Evolutionary conservation across 305 asterid genomes (phyloP).

Genomic region (Euphrasia arctica): DNA sequence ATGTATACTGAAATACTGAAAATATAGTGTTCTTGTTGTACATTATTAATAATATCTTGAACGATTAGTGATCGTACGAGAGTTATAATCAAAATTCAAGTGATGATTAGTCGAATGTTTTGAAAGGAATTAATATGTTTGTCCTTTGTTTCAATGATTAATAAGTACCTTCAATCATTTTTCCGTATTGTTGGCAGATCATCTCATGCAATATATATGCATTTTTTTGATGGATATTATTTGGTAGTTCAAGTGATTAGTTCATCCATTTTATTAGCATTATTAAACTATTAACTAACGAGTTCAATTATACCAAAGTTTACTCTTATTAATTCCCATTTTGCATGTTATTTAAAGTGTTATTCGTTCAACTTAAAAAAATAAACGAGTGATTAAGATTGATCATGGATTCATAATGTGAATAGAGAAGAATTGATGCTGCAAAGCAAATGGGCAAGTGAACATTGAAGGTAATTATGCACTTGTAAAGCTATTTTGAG

Average conservation of each 20-base stretch:
- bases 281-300: too few species aligned
- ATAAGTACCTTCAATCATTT: background rate
- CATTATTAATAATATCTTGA: background rate
- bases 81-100: background rate
- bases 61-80: background rate
- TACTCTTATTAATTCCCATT: too few species aligned
- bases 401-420: constrained; percentile 4
- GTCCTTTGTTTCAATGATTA: background rate
- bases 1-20: background rate
- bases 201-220: too few species aligned
- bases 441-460: constrained; percentile 61
- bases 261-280: too few species aligned
- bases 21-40: background rate
- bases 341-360: too few species aligned
- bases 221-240: too few species aligned
- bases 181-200: too few species aligned
- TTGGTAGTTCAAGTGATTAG: too few species aligned
- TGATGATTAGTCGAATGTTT: constrained; percentile 6
- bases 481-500: constrained; percentile 66
- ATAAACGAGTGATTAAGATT: too few species aligned
- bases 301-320: too few species aligned
- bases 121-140: constrained; percentile 7
- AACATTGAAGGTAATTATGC: constrained; percentile 37
- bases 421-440: constrained; percentile 27
- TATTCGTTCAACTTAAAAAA: too few species aligned